Conservation (phyloP, 768 basidiomycete genomes). For the Suillus spraguei region DNA sequence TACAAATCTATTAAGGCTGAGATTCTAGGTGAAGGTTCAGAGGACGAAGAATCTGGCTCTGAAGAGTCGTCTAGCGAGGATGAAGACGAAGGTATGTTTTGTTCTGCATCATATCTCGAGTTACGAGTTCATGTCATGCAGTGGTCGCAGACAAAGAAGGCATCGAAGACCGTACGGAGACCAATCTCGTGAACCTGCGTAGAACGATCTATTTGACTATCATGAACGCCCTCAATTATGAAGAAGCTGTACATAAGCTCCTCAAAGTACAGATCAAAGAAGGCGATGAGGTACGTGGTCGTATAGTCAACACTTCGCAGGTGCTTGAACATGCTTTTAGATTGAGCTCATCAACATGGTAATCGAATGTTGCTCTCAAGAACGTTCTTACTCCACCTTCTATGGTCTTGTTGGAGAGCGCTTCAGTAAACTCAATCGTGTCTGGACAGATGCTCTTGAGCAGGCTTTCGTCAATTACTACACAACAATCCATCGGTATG, state of each 20-base stretch:
- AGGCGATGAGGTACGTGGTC: slow-evolving; percentile 81
- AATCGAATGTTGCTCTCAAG: slow-evolving; percentile 99
- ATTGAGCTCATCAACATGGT: slow-evolving; percentile 98
- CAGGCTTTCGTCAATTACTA: slow-evolving; percentile 89
- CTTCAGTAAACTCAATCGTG: slow-evolving; percentile 93
- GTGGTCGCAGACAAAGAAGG: slow-evolving; percentile 80
- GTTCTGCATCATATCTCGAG: slow-evolving; percentile 30
- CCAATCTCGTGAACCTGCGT: slow-evolving; percentile 93
- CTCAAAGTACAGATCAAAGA: slow-evolving; percentile 90
- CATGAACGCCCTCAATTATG: slow-evolving; percentile 98
- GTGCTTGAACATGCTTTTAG: slow-evolving; percentile 40
- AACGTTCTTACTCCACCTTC: slow-evolving; percentile 96
- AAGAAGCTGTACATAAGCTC: slow-evolving; percentile 98
- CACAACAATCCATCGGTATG: slow-evolving; percentile 96
- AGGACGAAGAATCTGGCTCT: slow-evolving; percentile 66
- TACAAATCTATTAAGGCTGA: slow-evolving; percentile 91
- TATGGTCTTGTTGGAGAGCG: slow-evolving; percentile 96
- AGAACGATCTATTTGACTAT: slow-evolving; percentile 95
- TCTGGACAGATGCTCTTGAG: slow-evolving; percentile 92
- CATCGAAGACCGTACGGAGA: slow-evolving; percentile 94
- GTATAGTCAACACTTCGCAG: background rate
- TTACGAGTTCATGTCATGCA: slow-evolving; percentile 29
- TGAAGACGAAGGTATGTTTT: slow-evolving; percentile 47
- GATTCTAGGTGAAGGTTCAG: slow-evolving; percentile 89
- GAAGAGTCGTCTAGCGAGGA: slow-evolving; percentile 68